Base-by-base conservation (phyloP, 2,329 filamentous ascomycete genomes). In the Didymella exigua region DNA sequence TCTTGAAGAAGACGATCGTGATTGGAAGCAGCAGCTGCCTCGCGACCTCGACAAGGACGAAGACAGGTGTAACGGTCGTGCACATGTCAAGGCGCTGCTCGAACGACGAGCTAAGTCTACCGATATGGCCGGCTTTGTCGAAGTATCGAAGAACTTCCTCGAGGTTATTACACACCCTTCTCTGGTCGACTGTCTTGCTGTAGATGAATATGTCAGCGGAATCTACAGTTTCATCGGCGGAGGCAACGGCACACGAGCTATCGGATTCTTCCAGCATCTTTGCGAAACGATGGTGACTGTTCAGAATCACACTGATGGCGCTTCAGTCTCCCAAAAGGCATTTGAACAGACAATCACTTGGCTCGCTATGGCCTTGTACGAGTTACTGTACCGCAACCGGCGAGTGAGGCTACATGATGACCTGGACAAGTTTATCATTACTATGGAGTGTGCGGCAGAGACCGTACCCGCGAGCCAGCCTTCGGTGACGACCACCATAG, bases 141-240 rank as follows among this genome's bases (percentile, higher is more conserved):
- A 42, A 19, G 24, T 51, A 1, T 14, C 37, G 6, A 46, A 27
- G 19, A 24, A 46, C 0, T 70, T 71, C 30, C 61, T 71, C 11
- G 42, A 42, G 13, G 67, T 73, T 3, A 69, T 76, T 4, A 72
- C 74, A 1, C 72, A 77, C 54, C 44, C 56, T 10, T 59, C 67
- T n/a, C 42, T 75, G 11, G 42, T 76, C 8, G 67, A 75, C 34
- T 75, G 67, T 37, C 63, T 76, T 14, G 66, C 72, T 7, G 59
- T 75, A 2, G 73, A 77, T 56, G 72, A 68, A 14, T 65, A 58
- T 27, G 67, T 76, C 10, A 67, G 68, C 21, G 50, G 37, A 11
- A 44, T 77, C 11, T 75, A 75, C 60, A 73, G 64, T 23, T 75
- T 72, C 59, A 65, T 76, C 31, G 61, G 72, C 13, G 60, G 56